phyloP scores from a whole-genome alignment of 176 grass and related monocot species.

The Lolium multiflorum region DNA sequence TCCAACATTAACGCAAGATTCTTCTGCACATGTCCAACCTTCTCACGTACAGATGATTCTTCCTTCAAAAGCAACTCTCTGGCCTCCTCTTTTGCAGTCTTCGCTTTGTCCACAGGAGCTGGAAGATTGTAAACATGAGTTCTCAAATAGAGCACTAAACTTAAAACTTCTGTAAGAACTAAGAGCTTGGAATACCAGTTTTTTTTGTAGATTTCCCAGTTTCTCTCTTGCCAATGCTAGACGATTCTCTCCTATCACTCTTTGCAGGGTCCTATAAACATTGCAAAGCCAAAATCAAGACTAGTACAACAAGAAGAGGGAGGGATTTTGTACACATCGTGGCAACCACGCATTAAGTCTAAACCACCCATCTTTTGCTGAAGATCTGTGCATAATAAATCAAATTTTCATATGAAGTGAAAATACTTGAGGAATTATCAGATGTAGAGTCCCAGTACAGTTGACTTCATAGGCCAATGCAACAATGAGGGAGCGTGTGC shows the following conservation, averaged over 20 bases:
- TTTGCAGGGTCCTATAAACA: conserved; percentile 69
- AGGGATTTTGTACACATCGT: not conserved
- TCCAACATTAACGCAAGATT: conserved; percentile 79
- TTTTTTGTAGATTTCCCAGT: conserved; percentile 74
- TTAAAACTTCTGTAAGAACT: not conserved
- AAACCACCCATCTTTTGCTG: not conserved
- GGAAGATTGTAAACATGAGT: conserved; percentile 35
- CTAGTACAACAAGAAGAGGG: not conserved
- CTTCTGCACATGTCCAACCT: conserved; percentile 78
- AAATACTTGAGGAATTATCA: not conserved
- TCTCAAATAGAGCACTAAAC: not conserved
- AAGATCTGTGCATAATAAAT: not conserved
- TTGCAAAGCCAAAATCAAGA: conserved; percentile 28
- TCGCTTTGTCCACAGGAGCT: conserved; percentile 77
- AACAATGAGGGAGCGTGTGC: not conserved
- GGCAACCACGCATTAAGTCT: not conserved
- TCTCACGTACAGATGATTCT: conserved; percentile 78
- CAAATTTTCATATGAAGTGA: not conserved
- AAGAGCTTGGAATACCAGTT: conserved; percentile 57
- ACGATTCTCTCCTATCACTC: conserved; percentile 72
- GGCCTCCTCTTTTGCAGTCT: conserved; percentile 96
- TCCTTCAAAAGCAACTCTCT: conserved; percentile 82
- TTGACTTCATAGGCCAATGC: not conserved
- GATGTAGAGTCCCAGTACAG: not conserved
- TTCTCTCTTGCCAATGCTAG: conserved; percentile 65